Evolutionary conservation across 495 filamentous ascomycete species (phyloP).

Genomic region (Penicillium atrosanguineum): DNA sequence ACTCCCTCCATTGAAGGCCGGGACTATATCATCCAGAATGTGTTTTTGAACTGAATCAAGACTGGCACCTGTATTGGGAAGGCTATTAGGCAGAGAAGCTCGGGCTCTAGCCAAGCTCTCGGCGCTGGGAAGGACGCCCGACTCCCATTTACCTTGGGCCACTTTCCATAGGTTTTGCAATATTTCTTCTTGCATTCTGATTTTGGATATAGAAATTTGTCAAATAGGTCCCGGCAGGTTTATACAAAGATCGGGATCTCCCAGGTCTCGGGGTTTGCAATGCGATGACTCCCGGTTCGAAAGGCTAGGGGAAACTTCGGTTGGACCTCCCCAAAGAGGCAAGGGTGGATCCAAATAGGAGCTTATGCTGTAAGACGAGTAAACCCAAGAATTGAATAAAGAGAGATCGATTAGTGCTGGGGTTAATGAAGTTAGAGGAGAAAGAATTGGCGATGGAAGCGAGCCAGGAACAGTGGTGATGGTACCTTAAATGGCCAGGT

Average conservation of each 20-base stretch:
- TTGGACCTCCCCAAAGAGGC: slow-evolving; percentile 16
- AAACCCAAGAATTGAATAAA: not conserved
- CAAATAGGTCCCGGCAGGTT: not conserved
- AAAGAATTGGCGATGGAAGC: not conserved
- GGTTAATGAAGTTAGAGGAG: not conserved
- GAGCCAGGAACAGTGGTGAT: not conserved
- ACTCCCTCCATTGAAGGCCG: slow-evolving; percentile 62
- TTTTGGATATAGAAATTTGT: not conserved
- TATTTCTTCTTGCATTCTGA: slow-evolving; percentile 19
- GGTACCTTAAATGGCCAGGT: not conserved
- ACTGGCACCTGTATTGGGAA: slow-evolving; percentile 44
- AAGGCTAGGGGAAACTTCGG: slow-evolving; percentile 2
- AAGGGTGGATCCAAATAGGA: not conserved
- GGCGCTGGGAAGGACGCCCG: slow-evolving; percentile 34
- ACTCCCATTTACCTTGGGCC: slow-evolving; percentile 31
- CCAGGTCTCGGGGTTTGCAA: slow-evolving; percentile 14
- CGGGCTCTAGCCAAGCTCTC: slow-evolving; percentile 34
- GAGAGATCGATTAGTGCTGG: not conserved
- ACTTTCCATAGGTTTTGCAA: slow-evolving; percentile 37
- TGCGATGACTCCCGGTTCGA: not conserved
- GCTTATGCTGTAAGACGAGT: not conserved
- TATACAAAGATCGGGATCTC: slow-evolving; percentile 15
- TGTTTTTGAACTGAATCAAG: slow-evolving; percentile 46
- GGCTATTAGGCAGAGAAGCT: slow-evolving; percentile 33
- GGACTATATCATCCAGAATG: slow-evolving; percentile 59